Base-by-base conservation (phyloP, 306 rosid genomes). In the Cucumis melo region DNA sequence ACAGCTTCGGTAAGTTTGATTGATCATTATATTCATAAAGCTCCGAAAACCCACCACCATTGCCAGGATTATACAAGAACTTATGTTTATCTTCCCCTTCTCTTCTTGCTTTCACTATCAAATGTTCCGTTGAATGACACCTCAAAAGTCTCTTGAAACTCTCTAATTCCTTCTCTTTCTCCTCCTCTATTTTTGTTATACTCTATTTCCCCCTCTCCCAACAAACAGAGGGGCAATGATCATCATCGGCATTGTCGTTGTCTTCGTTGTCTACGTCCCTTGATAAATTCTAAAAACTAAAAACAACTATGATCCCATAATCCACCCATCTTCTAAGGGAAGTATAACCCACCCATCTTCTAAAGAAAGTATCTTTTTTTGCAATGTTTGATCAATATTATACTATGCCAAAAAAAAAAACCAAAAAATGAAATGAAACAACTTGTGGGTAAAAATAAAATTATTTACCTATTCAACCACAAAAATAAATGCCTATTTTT, bases 41-140 rank as follows among this genome's bases (percentile, higher is more conserved):
- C 73, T 84, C 84, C 20, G 74, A 79, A 42, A 83, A 82, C 12
- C 73, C 88, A 82, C 87, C 86, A 76, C 54, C 70, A 48, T 77
- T 77, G 73, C 48, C 63, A 20, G 75, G 61, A 59, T 79, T 78
- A 10, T 60, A 36, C 1, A 66, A 70, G 24, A 86, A 79, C 41
- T 92, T 92, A 53, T 88, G 81, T 51, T 81, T 84, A 8, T 86
- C 88, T 36, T 82, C 82, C 27, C 74, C 74, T 10, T 64, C 77
- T 23, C 71, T 67, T 87, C 80, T 84, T 23, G 74, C 78, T 58
- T 73, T 53, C 75, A 86, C 83, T 29, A 90, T 80, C 0, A 96
- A 92, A 80, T 92, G 96, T 1, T 96, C 96, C 0, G 98, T 92
- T 2, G 96, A 87, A 55, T 90, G 91, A 7, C 92, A 87, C 82